A percentile compares a stretch with the other conserved stretches of the same genome.
Evolutionary conservation across 768 basidiomycete genomes (phyloP).

Genomic region (Serendipita indica): DNA sequence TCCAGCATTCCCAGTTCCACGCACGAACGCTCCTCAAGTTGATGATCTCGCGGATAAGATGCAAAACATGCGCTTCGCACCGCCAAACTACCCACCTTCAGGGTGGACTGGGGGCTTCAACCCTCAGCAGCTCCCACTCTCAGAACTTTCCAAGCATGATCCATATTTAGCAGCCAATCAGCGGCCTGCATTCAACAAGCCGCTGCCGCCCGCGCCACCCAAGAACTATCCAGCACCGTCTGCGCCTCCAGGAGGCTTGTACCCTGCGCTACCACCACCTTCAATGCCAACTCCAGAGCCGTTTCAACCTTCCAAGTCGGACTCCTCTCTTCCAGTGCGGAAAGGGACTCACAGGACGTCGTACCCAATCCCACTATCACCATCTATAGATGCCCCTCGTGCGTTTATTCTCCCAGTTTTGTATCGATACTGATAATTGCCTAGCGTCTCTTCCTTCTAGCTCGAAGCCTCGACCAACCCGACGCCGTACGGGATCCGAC

Average conservation of each 20-base stretch:
- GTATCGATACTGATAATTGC: too few species aligned
- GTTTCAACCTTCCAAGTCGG: not conserved
- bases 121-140: not conserved
- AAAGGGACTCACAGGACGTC: not conserved
- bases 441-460: not conserved
- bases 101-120: conserved; percentile 3
- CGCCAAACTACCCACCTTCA: not conserved
- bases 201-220: not conserved
- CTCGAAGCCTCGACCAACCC: conserved; percentile 9
- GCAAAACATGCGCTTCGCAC: not conserved
- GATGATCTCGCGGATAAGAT: not conserved
- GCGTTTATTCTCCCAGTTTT: too few species aligned
- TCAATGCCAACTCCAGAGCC: not conserved
- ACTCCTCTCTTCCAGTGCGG: not conserved
- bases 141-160: not conserved
- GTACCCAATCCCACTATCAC: not conserved
- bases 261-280: not conserved
- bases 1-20: not conserved
- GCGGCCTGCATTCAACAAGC: not conserved
- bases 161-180: not conserved
- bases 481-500: conserved; percentile 13
- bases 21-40: not conserved
- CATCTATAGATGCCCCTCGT: not conserved
- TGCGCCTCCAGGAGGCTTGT: not conserved
- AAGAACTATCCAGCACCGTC: too few species aligned